Percentiles rank a stretch among this genome's conserved stretches.
Conservation (phyloP, 73 alveolate species). For the Tetrahymena elliotti region DNA sequence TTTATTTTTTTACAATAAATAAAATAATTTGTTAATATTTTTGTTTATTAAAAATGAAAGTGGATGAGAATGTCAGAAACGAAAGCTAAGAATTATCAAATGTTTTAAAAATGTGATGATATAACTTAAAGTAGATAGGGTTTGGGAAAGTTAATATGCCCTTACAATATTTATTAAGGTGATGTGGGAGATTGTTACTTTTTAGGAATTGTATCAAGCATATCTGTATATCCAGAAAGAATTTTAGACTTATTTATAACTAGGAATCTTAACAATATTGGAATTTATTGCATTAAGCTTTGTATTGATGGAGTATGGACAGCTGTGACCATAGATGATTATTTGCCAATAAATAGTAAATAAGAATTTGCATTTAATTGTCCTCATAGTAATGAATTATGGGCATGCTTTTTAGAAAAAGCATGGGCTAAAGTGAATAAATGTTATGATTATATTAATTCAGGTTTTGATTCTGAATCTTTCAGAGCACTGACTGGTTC, state of each 20-base stretch:
- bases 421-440: slow-evolving; percentile 94
- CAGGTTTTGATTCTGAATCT: slow-evolving; percentile 66
- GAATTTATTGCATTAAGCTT: slow-evolving; percentile 75
- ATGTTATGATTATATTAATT: slow-evolving; percentile 75
- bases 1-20: too few species aligned
- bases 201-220: neutral
- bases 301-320: slow-evolving; percentile 71
- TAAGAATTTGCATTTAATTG: neutral
- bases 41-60: neutral
- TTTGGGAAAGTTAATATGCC: neutral
- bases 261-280: slow-evolving; percentile 63
- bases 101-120: neutral
- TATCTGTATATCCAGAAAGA: neutral
- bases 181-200: neutral
- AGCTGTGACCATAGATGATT: slow-evolving; percentile 78
- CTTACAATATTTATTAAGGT: neutral
- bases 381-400: slow-evolving; percentile 62
- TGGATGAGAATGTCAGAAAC: neutral
- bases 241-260: slow-evolving; percentile 25
- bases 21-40: too few species aligned
- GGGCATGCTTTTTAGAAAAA: slow-evolving; percentile 85
- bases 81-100: neutral
- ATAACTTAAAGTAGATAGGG: neutral
- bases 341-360: slow-evolving; percentile 51
- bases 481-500: slow-evolving; percentile 62